Percentiles rank a stretch among this genome's conserved stretches.
phyloP scores from a whole-genome alignment of 768 basidiomycete genomes.

The Tricholoma matsutake region DNA sequence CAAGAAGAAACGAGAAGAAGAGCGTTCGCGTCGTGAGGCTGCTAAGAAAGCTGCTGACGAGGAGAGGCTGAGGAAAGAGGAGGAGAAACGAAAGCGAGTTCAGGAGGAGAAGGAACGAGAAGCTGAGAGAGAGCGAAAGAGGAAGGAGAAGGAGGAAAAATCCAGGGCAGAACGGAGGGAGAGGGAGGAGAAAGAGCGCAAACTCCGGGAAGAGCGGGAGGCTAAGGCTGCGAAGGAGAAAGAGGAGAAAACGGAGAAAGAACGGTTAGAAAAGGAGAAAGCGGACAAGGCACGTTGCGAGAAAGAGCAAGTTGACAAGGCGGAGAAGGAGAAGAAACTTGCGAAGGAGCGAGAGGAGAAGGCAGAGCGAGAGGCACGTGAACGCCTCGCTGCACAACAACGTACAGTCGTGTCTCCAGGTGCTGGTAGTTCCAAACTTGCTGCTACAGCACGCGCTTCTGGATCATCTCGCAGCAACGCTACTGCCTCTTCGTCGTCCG shows the following conservation, averaged over 20 bases:
- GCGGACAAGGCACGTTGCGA: slow-evolving; percentile 29
- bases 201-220: slow-evolving; percentile 66
- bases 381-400: slow-evolving; percentile 37
- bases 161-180: slow-evolving; percentile 72
- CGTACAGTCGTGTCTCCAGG: slow-evolving; percentile 39
- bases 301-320: slow-evolving; percentile 37
- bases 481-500: slow-evolving; percentile 40
- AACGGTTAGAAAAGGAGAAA: slow-evolving; percentile 41
- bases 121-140: slow-evolving; percentile 70
- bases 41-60: slow-evolving; percentile 77
- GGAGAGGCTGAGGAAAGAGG: slow-evolving; percentile 78
- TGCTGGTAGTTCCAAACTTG: slow-evolving; percentile 31
- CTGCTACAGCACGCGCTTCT: slow-evolving; percentile 45
- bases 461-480: slow-evolving; percentile 44
- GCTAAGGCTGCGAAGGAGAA: slow-evolving; percentile 63
- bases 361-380: slow-evolving; percentile 27
- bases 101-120: slow-evolving; percentile 81
- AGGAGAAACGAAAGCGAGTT: slow-evolving; percentile 72
- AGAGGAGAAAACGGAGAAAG: slow-evolving; percentile 51
- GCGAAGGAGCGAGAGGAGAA: slow-evolving; percentile 30
- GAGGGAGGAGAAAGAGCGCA: slow-evolving; percentile 60
- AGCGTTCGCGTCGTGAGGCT: slow-evolving; percentile 74
- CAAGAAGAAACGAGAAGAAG: slow-evolving; percentile 83
- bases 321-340: slow-evolving; percentile 28
- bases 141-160: slow-evolving; percentile 71